Percentiles rank a stretch among this genome's conserved stretches.
These are phyloP conservation scores for Ramichloridium luteum DNA, from an alignment of 2,329 filamentous ascomycete genomes.

Conservation along the genomic window DNA sequence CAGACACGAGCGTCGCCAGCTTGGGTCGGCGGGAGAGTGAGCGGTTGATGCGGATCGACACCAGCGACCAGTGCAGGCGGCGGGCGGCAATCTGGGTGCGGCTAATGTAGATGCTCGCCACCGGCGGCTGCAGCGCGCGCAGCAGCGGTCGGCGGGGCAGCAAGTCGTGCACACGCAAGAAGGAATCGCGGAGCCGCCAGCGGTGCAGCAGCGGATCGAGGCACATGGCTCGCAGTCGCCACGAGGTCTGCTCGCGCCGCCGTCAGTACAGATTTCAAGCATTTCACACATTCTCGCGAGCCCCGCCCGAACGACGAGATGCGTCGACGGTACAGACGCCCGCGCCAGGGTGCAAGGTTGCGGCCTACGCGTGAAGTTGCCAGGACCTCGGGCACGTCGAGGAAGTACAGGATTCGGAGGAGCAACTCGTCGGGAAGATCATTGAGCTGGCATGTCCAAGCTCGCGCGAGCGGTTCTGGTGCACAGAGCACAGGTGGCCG, in stretches of 20 bases:
- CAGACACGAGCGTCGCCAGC: constrained; percentile 47
- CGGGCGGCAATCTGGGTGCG: constrained; percentile 54
- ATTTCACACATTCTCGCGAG: too few species aligned
- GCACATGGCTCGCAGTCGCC: constrained; percentile 49
- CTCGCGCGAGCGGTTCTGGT: too few species aligned
- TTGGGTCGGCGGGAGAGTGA: constrained; percentile 49
- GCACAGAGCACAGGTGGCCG: too few species aligned
- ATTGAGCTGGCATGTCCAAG: too few species aligned
- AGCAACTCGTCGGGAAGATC: constrained; percentile 34
- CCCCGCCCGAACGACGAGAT: too few species aligned
- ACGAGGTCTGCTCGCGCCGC: constrained; percentile 40
- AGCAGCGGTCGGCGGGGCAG: constrained; percentile 47
- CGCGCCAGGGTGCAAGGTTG: background rate
- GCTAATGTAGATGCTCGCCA: constrained; percentile 54
- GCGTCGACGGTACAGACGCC: background rate
- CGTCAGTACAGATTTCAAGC: constrained; percentile 8
- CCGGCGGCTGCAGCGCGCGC: constrained; percentile 48
- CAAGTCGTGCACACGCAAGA: constrained; percentile 42
- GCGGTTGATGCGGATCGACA: constrained; percentile 52
- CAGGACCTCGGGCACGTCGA: constrained; percentile 37
- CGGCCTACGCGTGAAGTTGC: constrained; percentile 29
- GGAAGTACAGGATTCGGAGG: constrained; percentile 32
- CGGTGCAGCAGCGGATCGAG: constrained; percentile 54
- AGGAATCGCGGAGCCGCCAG: constrained; percentile 47
- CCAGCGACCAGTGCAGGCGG: constrained; percentile 49